Evolutionary conservation across 371 early-diverging fungal genomes (phyloP), one percentile per base, ranked within the genome.

Genomic region (Syncephalastrum contaminatum): DNA sequence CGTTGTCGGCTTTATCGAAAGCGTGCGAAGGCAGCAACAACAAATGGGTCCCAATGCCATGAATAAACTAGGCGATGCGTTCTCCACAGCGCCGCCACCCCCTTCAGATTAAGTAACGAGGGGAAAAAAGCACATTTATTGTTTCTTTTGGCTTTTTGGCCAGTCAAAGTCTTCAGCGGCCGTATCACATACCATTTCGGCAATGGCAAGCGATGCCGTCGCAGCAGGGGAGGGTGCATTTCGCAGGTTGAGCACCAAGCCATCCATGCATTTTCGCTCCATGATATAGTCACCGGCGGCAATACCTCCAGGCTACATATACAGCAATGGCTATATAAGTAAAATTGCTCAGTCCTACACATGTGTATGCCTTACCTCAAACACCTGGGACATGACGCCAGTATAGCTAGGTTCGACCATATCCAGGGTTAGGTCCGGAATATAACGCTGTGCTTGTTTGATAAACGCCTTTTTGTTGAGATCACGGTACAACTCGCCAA

Each of bases 1-100:
- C 36, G 81, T 83, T 4, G 76, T 82, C 39, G 81, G 78, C 5
- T 80, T 81, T 53, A 83, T 85, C 83, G 80, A 79, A 47, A 78
- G 73, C 27, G 67, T 81, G 15, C 69, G 70, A 56, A 40, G 47
- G 41, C 50, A 50, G 13, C 19, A 36, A 16, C 36, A 50, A 50
- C 36, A 50, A 30, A 50, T 30, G 36, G 36, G 36, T 30, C 36
- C 36, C 36, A 30, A 30, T 30, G 36, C 36, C 36, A 30, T 30
- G 36, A 30, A 30, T 30, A 30, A 30, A 30, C 36, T 30, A 30
- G 36, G 36, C 10, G 36, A 30, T 30, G 36, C 36, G 36, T 30
- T 30, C 10, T 30, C 36, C 10, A 30, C 36, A 6, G 36, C 36
- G 12, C 36, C 36, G 36, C 36, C 36, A 30, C 36, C 36, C 36